These are phyloP conservation scores for Lyophyllum semitale DNA, from an alignment of 768 basidiomycete species.

Conservation along the genomic window DNA sequence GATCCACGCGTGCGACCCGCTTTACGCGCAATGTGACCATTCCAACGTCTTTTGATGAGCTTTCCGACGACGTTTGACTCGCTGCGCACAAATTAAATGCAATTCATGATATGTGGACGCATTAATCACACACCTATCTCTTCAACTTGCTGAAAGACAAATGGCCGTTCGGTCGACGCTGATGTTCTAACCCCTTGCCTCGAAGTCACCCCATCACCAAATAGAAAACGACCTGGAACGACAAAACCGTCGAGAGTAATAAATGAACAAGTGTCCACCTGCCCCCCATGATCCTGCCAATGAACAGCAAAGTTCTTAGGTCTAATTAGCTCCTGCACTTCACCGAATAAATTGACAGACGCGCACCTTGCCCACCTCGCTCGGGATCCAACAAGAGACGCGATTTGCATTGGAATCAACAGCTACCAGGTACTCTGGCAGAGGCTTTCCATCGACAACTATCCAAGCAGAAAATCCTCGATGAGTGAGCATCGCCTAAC, in stretches of 20 bases:
- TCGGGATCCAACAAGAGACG: slow-evolving; percentile 71
- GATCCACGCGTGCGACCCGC: slow-evolving; percentile 26
- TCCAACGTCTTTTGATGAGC: slow-evolving; percentile 44
- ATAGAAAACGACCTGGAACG: slow-evolving; percentile 64
- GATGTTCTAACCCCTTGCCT: slow-evolving; percentile 57
- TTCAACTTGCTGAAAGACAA: slow-evolving; percentile 52
- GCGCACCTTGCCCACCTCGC: slow-evolving; percentile 57
- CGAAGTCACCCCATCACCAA: slow-evolving; percentile 55
- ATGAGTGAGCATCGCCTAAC: slow-evolving; percentile 48
- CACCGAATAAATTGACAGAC: slow-evolving; percentile 1
- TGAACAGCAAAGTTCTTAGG: slow-evolving; percentile 58
- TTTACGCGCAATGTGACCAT: slow-evolving; percentile 56
- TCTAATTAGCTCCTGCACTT: neutral
- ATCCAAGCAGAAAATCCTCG: slow-evolving; percentile 76
- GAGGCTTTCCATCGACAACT: slow-evolving; percentile 43
- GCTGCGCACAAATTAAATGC: neutral
- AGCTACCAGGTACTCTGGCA: slow-evolving; percentile 60
- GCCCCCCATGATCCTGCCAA: slow-evolving; percentile 64
- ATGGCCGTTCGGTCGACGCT: slow-evolving; percentile 54
- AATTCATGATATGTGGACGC: neutral
- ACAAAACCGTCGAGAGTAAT: slow-evolving; percentile 66
- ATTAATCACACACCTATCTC: slow-evolving; percentile 33
- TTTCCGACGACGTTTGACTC: slow-evolving; percentile 10
- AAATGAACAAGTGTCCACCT: slow-evolving; percentile 56
- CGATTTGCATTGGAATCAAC: slow-evolving; percentile 43